Conservation (phyloP, 1,139 yeast species). For the Scheffersomyces segobiensis region DNA sequence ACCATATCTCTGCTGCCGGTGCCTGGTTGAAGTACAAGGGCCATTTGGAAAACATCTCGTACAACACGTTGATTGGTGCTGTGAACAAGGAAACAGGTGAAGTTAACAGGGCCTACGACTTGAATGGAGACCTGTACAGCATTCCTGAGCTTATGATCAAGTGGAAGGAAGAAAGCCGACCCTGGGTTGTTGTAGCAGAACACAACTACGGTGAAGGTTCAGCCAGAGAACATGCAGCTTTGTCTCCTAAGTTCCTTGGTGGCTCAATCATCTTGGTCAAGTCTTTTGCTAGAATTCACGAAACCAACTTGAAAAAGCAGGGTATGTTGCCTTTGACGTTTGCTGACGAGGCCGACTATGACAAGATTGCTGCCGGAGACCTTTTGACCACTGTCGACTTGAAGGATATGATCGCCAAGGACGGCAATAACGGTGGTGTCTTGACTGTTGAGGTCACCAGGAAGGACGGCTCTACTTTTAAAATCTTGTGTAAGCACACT, state of each 20-base stretch:
- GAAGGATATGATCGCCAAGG: slow-evolving; percentile 72
- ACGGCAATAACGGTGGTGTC: slow-evolving; percentile 85
- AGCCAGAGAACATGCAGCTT: slow-evolving; percentile 98
- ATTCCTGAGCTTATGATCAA: slow-evolving; percentile 97
- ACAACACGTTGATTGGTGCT: slow-evolving; percentile 95
- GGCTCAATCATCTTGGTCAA: slow-evolving; percentile 87
- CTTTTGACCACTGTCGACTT: slow-evolving; percentile 75
- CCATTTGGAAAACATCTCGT: slow-evolving; percentile 90
- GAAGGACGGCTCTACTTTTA: slow-evolving; percentile 68
- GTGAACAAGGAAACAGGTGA: slow-evolving; percentile 96
- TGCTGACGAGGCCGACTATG: slow-evolving; percentile 87
- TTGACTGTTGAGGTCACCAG: slow-evolving; percentile 73
- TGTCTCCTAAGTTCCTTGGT: slow-evolving; percentile 91
- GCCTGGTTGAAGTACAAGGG: slow-evolving; percentile 99
- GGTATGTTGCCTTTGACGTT: slow-evolving; percentile 95
- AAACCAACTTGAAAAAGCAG: slow-evolving; percentile 63
- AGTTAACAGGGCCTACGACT: slow-evolving; percentile 86
- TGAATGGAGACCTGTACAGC: slow-evolving; percentile 73
- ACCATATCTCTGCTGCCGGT: slow-evolving; percentile 98
- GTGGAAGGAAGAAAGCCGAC: slow-evolving; percentile 82
- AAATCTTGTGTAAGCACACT: slow-evolving; percentile 82
- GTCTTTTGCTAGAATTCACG: slow-evolving; percentile 91
- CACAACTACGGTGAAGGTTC: slow-evolving; percentile 99
- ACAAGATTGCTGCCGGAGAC: slow-evolving; percentile 75
- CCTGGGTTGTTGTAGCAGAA: slow-evolving; percentile 96